A percentile compares a stretch with the other conserved stretches of the same genome.
Conservation (phyloP, 352 stramenopile genomes). For the Pythium insidiosum region DNA sequence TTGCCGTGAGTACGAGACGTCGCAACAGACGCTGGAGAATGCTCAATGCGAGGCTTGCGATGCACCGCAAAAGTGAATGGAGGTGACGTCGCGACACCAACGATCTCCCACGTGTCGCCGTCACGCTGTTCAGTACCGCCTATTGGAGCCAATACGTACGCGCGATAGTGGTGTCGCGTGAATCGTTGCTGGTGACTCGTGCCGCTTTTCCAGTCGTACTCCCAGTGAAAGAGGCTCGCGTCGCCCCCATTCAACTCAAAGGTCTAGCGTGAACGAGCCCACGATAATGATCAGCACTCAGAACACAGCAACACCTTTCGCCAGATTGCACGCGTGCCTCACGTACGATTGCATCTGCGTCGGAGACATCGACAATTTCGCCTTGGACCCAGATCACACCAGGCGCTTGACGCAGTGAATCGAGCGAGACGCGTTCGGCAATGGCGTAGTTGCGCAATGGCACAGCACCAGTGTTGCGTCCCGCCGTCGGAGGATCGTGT, state of each 20-base stretch:
- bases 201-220: conserved; percentile 53
- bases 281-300: too few relatives aligned
- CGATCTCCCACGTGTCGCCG: conserved; percentile 18
- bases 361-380: too few relatives aligned
- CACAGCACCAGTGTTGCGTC: conserved; percentile 3
- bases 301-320: too few relatives aligned
- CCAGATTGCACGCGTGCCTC: too few relatives aligned
- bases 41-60: too few relatives aligned
- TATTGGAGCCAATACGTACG: conserved; percentile 27
- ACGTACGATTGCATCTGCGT: too few relatives aligned
- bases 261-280: too few relatives aligned
- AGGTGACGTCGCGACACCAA: conserved; percentile 19
- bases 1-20: too few relatives aligned
- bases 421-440: conserved; percentile 9
- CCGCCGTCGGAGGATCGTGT: conserved; percentile 13
- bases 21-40: too few relatives aligned
- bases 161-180: conserved; percentile 28
- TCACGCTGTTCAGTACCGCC: not conserved
- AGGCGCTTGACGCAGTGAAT: conserved; percentile 8
- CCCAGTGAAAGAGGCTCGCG: conserved; percentile 32
- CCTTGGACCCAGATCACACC: conserved; percentile 19
- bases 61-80: conserved; percentile 29
- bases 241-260: conserved; percentile 18
- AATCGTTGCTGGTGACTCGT: conserved; percentile 35
- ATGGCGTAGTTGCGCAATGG: too few relatives aligned